Percentiles rank a stretch among this genome's conserved stretches.
Evolutionary conservation across 106 monocot genomes (phyloP).

Genomic region (Amphibolis antarctica): DNA sequence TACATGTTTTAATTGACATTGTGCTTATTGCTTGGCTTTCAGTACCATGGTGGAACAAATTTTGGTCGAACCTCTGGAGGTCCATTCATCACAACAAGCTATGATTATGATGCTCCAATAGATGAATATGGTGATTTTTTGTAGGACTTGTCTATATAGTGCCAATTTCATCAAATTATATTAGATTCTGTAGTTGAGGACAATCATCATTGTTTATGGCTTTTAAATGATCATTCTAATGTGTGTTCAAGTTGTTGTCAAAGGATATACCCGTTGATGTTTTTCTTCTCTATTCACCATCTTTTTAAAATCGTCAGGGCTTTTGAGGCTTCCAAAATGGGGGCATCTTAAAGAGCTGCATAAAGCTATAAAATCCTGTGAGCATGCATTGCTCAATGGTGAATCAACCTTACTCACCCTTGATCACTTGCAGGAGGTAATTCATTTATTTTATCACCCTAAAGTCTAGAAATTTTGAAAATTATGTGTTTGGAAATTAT

Average conservation of each 20-base stretch:
- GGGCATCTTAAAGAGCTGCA: slow-evolving; percentile 83
- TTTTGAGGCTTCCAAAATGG: slow-evolving; percentile 89
- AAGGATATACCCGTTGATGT: not conserved
- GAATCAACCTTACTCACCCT: slow-evolving; percentile 30
- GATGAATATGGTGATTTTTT: slow-evolving; percentile 76
- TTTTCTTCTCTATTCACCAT: not conserved
- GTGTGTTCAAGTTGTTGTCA: not conserved
- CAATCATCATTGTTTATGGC: too few species aligned
- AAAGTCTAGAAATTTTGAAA: not conserved
- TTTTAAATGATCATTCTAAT: too few species aligned
- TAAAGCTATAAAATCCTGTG: slow-evolving; percentile 63
- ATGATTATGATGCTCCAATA: slow-evolving; percentile 96
- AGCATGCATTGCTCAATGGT: slow-evolving; percentile 48
- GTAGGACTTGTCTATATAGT: not conserved
- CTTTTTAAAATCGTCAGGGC: slow-evolving; percentile 25
- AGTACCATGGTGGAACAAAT: slow-evolving; percentile 99
- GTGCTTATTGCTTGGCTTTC: slow-evolving; percentile 1
- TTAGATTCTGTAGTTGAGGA: not conserved
- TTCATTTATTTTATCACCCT: not conserved
- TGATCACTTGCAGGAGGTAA: slow-evolving; percentile 79
- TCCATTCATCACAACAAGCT: slow-evolving; percentile 96
- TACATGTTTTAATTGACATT: not conserved
- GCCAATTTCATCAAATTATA: not conserved
- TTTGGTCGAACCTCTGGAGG: slow-evolving; percentile 96
- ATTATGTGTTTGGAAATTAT: too few species aligned